Conservation (phyloP, 2,329 filamentous ascomycete genomes). For the Magnaporthiopsis poae region DNA sequence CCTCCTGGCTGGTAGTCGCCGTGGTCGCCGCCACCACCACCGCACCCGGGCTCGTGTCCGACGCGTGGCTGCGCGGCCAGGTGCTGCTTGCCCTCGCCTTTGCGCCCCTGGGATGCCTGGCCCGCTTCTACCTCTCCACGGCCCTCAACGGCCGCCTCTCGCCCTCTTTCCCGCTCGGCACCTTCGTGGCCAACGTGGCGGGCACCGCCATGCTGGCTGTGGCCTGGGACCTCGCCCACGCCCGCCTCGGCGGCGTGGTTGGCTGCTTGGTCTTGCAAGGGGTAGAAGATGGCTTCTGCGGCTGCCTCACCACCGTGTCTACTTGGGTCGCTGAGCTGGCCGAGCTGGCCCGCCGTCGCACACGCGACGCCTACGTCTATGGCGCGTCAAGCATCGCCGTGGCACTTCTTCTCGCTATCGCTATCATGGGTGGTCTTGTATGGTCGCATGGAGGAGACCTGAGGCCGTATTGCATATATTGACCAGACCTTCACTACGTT, state of each 20-base stretch:
- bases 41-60: conserved; percentile 46
- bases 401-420: conserved; percentile 50
- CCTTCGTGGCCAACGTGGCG: conserved; percentile 70
- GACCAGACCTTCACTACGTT: conserved; percentile 7
- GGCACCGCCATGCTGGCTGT: conserved; percentile 68
- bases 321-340: conserved; percentile 56
- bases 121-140: conserved; percentile 63
- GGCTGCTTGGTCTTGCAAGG: conserved; percentile 56
- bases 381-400: conserved; percentile 49
- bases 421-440: conserved; percentile 63
- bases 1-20: conserved; percentile 69
- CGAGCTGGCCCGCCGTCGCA: conserved; percentile 27
- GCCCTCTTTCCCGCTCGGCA: conserved; percentile 67
- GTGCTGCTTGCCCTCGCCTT: conserved; percentile 72
- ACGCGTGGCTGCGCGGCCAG: conserved; percentile 59
- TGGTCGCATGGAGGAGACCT: conserved; percentile 54
- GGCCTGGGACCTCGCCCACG: conserved; percentile 70
- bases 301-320: conserved; percentile 56
- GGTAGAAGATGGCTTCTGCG: conserved; percentile 59
- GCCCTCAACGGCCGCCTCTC: conserved; percentile 57
- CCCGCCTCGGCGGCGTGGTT: conserved; percentile 39
- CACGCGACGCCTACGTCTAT: conserved; percentile 55
- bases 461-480: conserved; percentile 28
- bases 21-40: conserved; percentile 63
- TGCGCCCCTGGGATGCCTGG: conserved; percentile 67